phyloP scores from a whole-genome alignment of 371 early-diverging fungal species.

The Dentiscutata heterogama region DNA sequence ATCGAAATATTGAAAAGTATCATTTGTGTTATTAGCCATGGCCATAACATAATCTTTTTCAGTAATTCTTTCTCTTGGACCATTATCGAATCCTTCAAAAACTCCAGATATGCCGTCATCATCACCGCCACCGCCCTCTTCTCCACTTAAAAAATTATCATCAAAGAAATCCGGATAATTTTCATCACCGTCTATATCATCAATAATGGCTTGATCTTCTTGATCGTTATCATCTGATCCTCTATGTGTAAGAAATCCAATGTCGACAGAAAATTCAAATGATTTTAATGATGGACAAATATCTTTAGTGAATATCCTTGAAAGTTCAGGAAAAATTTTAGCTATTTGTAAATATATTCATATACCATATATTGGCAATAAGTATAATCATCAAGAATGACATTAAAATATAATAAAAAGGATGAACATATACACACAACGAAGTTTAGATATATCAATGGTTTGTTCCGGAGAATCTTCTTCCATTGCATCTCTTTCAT shows the following conservation, averaged over 20 bases:
- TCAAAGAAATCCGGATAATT: not conserved
- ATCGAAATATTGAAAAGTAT: constrained; percentile 93
- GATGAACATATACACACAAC: constrained; percentile 13
- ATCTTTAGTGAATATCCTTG: constrained; percentile 58
- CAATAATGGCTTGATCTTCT: constrained; percentile 39
- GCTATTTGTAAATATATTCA: constrained; percentile 52
- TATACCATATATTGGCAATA: not conserved
- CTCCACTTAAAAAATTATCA: not conserved
- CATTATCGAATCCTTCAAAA: constrained; percentile 18
- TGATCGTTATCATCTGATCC: constrained; percentile 47
- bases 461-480: constrained; percentile 49
- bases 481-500: constrained; percentile 49
- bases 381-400: not conserved
- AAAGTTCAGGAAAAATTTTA: constrained; percentile 63
- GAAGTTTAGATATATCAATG: constrained; percentile 44
- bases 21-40: constrained; percentile 63
- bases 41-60: constrained; percentile 60
- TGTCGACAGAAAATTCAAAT: constrained; percentile 59
- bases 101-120: constrained; percentile 22
- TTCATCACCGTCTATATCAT: constrained; percentile 16
- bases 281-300: constrained; percentile 77
- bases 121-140: constrained; percentile 29
- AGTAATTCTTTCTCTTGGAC: constrained; percentile 39
- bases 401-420: not conserved
- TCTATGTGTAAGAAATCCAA: constrained; percentile 40